Evolutionary conservation across 2,329 filamentous ascomycete species (phyloP).

Genomic region (Chaetothyriales sp.): DNA sequence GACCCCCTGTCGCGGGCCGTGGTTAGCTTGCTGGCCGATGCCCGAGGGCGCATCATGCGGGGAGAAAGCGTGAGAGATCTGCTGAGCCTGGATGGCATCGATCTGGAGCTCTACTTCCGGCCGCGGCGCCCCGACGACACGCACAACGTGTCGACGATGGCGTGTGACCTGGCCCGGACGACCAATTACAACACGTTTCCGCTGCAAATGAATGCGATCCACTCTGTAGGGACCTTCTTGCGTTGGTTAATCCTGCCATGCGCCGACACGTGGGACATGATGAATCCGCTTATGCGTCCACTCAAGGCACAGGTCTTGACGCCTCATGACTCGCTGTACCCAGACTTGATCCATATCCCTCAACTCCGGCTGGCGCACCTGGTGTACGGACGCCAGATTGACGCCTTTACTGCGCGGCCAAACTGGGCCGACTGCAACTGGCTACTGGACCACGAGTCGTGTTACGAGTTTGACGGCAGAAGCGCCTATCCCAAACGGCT

Average conservation of each 20-base stretch:
- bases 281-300: conserved; percentile 3
- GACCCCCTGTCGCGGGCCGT: conserved; percentile 2
- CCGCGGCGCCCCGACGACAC: conserved; percentile 1
- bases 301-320: conserved; percentile 2
- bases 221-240: conserved; percentile 1
- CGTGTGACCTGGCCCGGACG: conserved; percentile 3
- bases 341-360: background rate
- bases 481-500: background rate
- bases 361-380: conserved; percentile 1
- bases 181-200: background rate
- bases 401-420: background rate
- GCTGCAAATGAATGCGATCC: background rate
- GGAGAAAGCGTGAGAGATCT: background rate
- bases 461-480: background rate
- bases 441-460: background rate
- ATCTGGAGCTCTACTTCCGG: conserved; percentile 3
- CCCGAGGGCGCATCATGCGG: conserved; percentile 2
- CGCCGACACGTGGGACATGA: conserved; percentile 1
- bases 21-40: conserved; percentile 1
- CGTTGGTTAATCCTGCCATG: conserved; percentile 5
- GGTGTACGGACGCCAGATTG: conserved; percentile 1
- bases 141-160: conserved; percentile 4
- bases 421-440: conserved; percentile 1
- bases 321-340: conserved; percentile 1
- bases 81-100: conserved; percentile 2